phyloP scores from a whole-genome alignment of 1,139 yeast genomes.

The Protomyces macrosporus region DNA sequence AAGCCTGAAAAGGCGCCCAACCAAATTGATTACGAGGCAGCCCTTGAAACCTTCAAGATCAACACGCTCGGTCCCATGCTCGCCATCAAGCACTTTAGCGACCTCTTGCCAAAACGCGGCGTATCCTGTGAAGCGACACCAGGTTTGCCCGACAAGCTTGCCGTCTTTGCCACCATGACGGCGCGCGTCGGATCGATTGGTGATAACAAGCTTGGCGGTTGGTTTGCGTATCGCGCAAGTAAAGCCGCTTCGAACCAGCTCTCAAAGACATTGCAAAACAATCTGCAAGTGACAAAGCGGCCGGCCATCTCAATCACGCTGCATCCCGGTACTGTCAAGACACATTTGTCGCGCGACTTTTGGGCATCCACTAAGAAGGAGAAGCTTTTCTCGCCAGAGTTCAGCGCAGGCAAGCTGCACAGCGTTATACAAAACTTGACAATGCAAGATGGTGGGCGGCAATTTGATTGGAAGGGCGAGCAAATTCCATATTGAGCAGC shows the following conservation, averaged over 20 bases:
- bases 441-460: slow-evolving; percentile 12
- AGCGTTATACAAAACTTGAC: neutral
- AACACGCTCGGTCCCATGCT: slow-evolving; percentile 25
- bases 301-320: slow-evolving; percentile 20
- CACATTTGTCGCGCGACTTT: slow-evolving; percentile 18
- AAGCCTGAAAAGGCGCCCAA: slow-evolving; percentile 21
- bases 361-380: slow-evolving; percentile 20
- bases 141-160: slow-evolving; percentile 14
- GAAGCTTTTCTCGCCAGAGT: slow-evolving; percentile 18
- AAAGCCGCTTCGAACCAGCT: slow-evolving; percentile 26
- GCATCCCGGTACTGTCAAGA: slow-evolving; percentile 27
- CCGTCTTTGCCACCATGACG: slow-evolving; percentile 23
- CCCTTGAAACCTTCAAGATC: slow-evolving; percentile 18
- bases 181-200: slow-evolving; percentile 24
- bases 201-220: slow-evolving; percentile 25
- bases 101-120: slow-evolving; percentile 10
- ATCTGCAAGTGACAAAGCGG: slow-evolving; percentile 14
- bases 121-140: neutral
- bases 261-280: slow-evolving; percentile 17
- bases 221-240: slow-evolving; percentile 25
- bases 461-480: slow-evolving; percentile 26
- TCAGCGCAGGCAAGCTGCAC: slow-evolving; percentile 11
- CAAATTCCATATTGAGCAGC: slow-evolving; percentile 6
- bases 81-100: slow-evolving; percentile 23
- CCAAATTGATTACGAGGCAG: slow-evolving; percentile 11